Conservation (phyloP, 2,329 filamentous ascomycete genomes). For the Hymenoscyphus scutula region DNA sequence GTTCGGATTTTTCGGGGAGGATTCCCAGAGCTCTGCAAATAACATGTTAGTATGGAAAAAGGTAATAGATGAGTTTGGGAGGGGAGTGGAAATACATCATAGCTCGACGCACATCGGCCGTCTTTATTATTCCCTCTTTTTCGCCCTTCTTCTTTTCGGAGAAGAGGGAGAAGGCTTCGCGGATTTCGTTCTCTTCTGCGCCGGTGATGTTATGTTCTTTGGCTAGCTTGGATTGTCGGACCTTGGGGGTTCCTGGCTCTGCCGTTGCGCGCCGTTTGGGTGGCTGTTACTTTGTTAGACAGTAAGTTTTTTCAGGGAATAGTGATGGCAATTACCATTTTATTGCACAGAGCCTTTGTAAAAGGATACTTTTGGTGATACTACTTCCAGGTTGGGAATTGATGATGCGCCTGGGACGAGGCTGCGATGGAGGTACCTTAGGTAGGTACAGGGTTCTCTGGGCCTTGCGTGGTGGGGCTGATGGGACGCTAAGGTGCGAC, state of each 20-base stretch:
- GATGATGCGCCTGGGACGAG: background rate
- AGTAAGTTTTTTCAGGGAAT: background rate
- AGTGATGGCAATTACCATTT: background rate
- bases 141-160: conserved; percentile 67
- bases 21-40: conserved; percentile 75
- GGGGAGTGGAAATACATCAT: conserved; percentile 55
- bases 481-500: conserved; percentile 8
- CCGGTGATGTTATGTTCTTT: conserved; percentile 85
- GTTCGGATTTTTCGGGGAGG: conserved; percentile 62
- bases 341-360: background rate
- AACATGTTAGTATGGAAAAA: background rate
- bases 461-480: conserved; percentile 11
- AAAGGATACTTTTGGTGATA: background rate
- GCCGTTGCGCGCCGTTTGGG: conserved; percentile 33
- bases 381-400: background rate
- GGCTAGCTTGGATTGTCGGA: conserved; percentile 80
- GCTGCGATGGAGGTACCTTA: background rate
- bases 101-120: conserved; percentile 59
- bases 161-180: conserved; percentile 85
- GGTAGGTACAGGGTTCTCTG: conserved; percentile 11
- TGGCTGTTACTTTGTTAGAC: conserved; percentile 22
- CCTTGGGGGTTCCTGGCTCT: conserved; percentile 37
- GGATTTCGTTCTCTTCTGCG: conserved; percentile 84
- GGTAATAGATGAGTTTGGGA: background rate
- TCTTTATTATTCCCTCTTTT: conserved; percentile 55